A percentile compares a stretch with the other conserved stretches of the same genome.
These are phyloP conservation scores for Penicillium paxilli DNA, from an alignment of 495 filamentous ascomycete genomes.

Conservation along the genomic window DNA sequence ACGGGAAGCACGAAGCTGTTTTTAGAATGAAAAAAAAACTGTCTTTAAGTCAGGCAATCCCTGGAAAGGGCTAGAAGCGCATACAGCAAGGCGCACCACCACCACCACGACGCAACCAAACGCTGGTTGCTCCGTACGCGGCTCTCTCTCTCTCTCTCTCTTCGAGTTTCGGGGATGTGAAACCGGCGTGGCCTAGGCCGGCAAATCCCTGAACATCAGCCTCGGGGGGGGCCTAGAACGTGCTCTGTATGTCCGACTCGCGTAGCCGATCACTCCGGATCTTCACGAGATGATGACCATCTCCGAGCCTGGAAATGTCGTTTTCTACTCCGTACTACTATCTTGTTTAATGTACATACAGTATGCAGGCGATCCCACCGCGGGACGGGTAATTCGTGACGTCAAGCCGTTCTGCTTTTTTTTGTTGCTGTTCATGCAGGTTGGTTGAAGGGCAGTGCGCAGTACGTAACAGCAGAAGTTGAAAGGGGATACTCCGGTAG, in stretches of 20 bases:
- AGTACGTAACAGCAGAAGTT: no score
- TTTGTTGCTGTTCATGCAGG: not conserved
- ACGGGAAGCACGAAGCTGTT: not conserved
- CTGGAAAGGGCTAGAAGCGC: not conserved
- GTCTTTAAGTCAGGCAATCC: not conserved
- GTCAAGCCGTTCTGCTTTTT: conserved; percentile 4
- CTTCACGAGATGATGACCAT: no score
- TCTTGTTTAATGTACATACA: not conserved
- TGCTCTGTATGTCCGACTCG: not conserved
- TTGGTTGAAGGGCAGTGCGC: no score
- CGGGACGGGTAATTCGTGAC: conserved; percentile 7
- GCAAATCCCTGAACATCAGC: not conserved
- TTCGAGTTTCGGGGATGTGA: not conserved
- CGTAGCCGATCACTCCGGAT: not conserved
- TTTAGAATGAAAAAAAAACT: not conserved
- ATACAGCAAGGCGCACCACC: no score
- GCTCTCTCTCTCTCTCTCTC: not conserved
- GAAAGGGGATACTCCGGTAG: no score
- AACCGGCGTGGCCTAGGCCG: not conserved
- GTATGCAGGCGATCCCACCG: not conserved
- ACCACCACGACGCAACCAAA: no score
- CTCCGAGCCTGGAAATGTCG: no score
- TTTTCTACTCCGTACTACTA: no score
- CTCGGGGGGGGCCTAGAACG: not conserved
- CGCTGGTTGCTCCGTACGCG: no score